phyloP scores from a whole-genome alignment of 352 stramenopile species.

The Hyaloperonospora arabidopsidis region DNA sequence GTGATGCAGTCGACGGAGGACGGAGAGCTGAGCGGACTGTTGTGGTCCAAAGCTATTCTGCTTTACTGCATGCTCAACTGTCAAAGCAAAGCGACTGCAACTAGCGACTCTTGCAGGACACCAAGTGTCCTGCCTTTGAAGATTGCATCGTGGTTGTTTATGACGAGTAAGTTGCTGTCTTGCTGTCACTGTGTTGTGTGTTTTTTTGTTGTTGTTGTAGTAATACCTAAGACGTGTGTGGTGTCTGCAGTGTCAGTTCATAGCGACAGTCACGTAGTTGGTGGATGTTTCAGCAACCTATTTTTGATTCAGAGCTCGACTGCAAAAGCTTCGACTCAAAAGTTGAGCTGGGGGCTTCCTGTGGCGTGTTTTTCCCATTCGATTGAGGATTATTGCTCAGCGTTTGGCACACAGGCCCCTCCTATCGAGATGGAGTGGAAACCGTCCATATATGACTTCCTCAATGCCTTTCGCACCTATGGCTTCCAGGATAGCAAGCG shows the following conservation, averaged over 20 bases:
- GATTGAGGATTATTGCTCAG: conserved; percentile 40
- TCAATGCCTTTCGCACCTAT: conserved; percentile 66
- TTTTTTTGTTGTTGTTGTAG: too few species aligned
- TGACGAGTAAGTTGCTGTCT: conserved; percentile 43
- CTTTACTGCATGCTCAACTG: conserved; percentile 41
- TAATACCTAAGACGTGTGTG: conserved; percentile 1
- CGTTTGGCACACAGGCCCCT: conserved; percentile 26
- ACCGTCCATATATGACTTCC: conserved; percentile 67
- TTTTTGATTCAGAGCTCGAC: conserved; percentile 37
- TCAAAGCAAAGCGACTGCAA: conserved; percentile 10
- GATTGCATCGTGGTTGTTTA: conserved; percentile 74
- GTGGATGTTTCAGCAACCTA: conserved; percentile 67
- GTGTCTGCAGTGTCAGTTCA: conserved; percentile 61
- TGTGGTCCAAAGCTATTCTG: conserved; percentile 73
- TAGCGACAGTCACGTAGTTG: conserved; percentile 52
- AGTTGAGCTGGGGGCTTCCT: conserved; percentile 39
- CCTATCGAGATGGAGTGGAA: conserved; percentile 59
- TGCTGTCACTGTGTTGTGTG: conserved; percentile 1
- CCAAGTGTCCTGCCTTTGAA: conserved; percentile 35
- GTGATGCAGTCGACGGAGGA: conserved; percentile 49
- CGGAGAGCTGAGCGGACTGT: conserved; percentile 42
- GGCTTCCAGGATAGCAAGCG: conserved; percentile 80
- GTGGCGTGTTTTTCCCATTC: conserved; percentile 43
- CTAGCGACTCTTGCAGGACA: conserved; percentile 6
- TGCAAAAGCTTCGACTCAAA: conserved; percentile 8